A percentile compares a stretch with the other conserved stretches of the same genome.
Conservation (phyloP, 2,329 filamentous ascomycete species). For the Calcarisporium arbuscula region DNA sequence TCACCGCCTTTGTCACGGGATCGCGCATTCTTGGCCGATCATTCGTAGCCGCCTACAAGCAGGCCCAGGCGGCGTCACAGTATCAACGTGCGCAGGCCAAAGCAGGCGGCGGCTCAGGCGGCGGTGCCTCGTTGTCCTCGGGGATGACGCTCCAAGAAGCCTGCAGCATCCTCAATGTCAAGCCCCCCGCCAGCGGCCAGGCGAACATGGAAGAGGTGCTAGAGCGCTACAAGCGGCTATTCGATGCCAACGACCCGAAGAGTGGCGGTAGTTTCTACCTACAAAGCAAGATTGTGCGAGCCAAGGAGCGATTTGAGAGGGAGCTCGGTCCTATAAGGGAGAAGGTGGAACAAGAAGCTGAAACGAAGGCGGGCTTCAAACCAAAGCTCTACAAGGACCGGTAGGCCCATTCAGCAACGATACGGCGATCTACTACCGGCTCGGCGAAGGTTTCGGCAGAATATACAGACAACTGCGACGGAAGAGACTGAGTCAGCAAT, state of each 20-base stretch:
- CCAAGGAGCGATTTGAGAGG: slow-evolving; percentile 84
- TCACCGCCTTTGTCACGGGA: slow-evolving; percentile 88
- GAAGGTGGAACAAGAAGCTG: slow-evolving; percentile 66
- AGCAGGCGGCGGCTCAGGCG: slow-evolving; percentile 45
- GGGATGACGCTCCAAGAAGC: slow-evolving; percentile 93
- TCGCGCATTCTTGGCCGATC: slow-evolving; percentile 87
- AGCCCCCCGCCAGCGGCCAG: slow-evolving; percentile 68
- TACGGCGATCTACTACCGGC: too few species aligned
- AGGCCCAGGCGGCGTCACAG: slow-evolving; percentile 80
- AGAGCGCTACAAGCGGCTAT: slow-evolving; percentile 87
- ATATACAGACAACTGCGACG: too few species aligned
- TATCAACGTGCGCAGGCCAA: slow-evolving; percentile 71
- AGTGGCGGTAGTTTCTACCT: slow-evolving; percentile 98
- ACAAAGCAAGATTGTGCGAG: slow-evolving; percentile 91
- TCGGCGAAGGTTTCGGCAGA: too few species aligned
- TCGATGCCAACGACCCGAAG: slow-evolving; percentile 89
- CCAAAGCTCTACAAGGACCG: slow-evolving; percentile 91
- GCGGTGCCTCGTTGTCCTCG: slow-evolving; percentile 50
- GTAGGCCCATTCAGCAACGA: too few species aligned
- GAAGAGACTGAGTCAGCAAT: too few species aligned
- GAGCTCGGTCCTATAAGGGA: slow-evolving; percentile 70
- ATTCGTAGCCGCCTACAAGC: slow-evolving; percentile 90
- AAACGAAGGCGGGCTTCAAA: slow-evolving; percentile 81
- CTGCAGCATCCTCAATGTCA: slow-evolving; percentile 94
- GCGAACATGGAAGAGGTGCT: slow-evolving; percentile 73